Base-by-base conservation (phyloP, 176 grass and related monocot species). In the Bonia amplexicaulis region DNA sequence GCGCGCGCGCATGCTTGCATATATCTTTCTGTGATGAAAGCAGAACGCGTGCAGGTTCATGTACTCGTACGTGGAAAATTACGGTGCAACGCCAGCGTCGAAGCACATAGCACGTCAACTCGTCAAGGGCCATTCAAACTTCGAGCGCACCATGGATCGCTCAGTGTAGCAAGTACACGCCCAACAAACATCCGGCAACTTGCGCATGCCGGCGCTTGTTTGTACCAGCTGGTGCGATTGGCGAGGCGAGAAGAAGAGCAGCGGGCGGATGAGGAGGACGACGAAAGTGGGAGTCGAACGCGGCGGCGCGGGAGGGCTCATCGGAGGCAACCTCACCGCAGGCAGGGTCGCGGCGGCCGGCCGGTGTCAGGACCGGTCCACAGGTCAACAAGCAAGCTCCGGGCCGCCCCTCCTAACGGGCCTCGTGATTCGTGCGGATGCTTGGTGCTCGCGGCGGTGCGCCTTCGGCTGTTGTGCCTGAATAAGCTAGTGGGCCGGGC, bases 161-260 rank as follows among this genome's bases (percentile, higher is more conserved):
- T 66, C 40, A 19, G 41, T 3, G 22, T n/a, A 23, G 44, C 22
- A 19, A 6, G 13, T 8, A 7, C 1, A 59, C 26, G 37, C 46
- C 20, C 53, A 80, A 4, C 22, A 48, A 5, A 41, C 6, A 65
- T 73, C 41, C 13, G 37, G 46, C 42, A 1, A 33, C 5, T 40
- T 13, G 75, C 2, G 25, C 42, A 0, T 33, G 47, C 16, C 33
- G 33, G 78, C 54, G 65, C 57, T 52, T 82, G 63, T 49, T 14
- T 71, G 52, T 90, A 90, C 88, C 88, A 82, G 65, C 88, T 69
- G 71, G 82, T 12, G 72, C 78, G 54, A 46, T 11, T 12, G 54
- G 44, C 42, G 9, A 45, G 42, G 2, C 42, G 71, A 51, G n/a
- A 74, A 69, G 82, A 85, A 42, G 51, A 85, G 52, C 0, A 68